Conservation (phyloP, 768 basidiomycete species). For the Xerocomus potaroensis region DNA sequence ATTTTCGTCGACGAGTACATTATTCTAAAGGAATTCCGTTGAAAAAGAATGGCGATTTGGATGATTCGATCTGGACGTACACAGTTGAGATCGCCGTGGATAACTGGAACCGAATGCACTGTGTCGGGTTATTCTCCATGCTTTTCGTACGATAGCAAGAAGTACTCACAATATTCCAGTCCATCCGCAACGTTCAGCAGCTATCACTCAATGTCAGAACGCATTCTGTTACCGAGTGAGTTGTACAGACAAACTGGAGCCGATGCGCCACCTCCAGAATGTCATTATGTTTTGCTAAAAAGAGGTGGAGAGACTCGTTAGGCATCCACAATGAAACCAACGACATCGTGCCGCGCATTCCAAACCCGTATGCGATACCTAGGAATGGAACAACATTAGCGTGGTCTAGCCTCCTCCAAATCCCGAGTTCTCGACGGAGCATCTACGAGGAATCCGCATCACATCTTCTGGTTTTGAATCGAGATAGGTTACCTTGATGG, state of each 20-base stretch:
- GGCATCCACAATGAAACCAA: conserved; percentile 32
- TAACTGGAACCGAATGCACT: conserved; percentile 10
- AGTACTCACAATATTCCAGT: conserved; percentile 5
- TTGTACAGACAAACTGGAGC: conserved; percentile 11
- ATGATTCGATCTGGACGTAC: conserved; percentile 1
- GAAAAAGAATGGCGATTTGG: background rate
- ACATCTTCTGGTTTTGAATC: too few relatives aligned
- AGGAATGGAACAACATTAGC: conserved; percentile 24
- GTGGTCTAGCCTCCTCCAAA: conserved; percentile 26
- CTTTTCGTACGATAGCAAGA: background rate
- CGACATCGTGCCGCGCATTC: conserved; percentile 15
- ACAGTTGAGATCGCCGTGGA: conserved; percentile 14
- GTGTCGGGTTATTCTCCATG: background rate
- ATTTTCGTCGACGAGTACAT: conserved; percentile 10
- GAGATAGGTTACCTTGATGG: background rate
- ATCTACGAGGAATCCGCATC: conserved; percentile 3
- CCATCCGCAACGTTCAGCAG: conserved; percentile 13
- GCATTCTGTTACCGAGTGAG: conserved; percentile 8
- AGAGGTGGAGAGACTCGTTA: conserved; percentile 20
- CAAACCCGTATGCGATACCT: conserved; percentile 16
- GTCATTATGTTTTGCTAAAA: conserved; percentile 8
- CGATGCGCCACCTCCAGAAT: background rate
- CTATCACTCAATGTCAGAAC: conserved; percentile 15
- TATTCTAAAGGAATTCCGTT: conserved; percentile 8
- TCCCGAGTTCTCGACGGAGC: conserved; percentile 23